Percentiles rank a stretch among this genome's conserved stretches.
Conservation (phyloP, 352 stramenopile species). For the Phytophthora ohioensis region DNA sequence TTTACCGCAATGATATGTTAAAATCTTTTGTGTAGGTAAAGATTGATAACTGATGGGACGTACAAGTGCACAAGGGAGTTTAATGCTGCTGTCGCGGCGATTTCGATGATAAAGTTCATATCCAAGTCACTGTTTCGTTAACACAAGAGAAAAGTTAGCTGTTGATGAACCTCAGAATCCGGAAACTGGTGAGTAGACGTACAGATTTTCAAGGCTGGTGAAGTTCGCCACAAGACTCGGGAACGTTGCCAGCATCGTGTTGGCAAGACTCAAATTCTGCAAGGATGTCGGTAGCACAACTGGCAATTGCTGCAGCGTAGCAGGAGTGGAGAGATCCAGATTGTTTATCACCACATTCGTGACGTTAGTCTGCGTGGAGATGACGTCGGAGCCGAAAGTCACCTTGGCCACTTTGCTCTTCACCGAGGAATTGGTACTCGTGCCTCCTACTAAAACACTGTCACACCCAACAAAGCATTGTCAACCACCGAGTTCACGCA, state of each 20-base stretch:
- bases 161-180: neutral
- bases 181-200: conserved; percentile 13
- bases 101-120: conserved; percentile 47
- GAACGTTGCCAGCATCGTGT: conserved; percentile 42
- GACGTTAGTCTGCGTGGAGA: conserved; percentile 39
- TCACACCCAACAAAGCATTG: neutral
- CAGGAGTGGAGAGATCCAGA: conserved; percentile 33
- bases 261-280: conserved; percentile 41
- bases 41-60: conserved; percentile 11
- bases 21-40: too few species aligned
- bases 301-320: conserved; percentile 39
- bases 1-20: neutral
- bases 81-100: conserved; percentile 40
- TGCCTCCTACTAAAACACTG: conserved; percentile 39
- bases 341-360: conserved; percentile 43
- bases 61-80: conserved; percentile 61
- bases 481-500: neutral
- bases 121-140: conserved; percentile 34
- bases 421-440: conserved; percentile 30
- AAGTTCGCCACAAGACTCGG: conserved; percentile 49
- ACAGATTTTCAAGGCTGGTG: conserved; percentile 40
- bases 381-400: conserved; percentile 34
- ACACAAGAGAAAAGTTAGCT: conserved; percentile 17
- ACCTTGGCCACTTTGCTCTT: conserved; percentile 51
- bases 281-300: conserved; percentile 29